Conservation (phyloP, 441 rosid genomes). For the Cnidoscolus chayamansa region DNA sequence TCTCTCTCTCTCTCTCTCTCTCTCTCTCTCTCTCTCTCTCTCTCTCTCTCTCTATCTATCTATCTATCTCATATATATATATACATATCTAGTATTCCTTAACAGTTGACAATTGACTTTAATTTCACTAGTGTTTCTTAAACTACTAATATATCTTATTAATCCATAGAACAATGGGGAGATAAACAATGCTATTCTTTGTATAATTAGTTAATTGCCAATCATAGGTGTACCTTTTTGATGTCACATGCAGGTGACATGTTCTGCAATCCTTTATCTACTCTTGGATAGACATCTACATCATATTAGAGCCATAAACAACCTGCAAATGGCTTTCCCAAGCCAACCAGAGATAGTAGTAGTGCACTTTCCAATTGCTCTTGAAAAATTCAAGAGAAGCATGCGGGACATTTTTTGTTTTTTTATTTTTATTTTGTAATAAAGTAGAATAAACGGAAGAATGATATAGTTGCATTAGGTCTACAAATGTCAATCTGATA, state of each 20-base stretch:
- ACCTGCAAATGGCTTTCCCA: background rate
- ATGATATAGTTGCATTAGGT: background rate
- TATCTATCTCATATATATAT: no score
- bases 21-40: background rate
- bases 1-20: background rate
- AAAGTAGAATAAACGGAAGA: background rate
- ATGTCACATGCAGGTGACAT: background rate
- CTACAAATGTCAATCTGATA: background rate
- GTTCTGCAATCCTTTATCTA: background rate
- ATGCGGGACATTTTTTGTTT: no score
- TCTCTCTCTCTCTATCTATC: background rate
- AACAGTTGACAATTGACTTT: background rate
- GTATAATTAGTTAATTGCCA: background rate
- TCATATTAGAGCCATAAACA: background rate
- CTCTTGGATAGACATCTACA: background rate
- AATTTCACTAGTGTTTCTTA: background rate
- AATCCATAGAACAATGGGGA: background rate
- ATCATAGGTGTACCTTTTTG: background rate
- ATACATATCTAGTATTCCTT: no score
- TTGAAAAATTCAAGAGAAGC: background rate
- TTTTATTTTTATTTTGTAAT: no score
- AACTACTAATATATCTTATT: background rate
- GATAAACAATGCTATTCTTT: background rate
- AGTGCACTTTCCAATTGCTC: slow-evolving; percentile 2
- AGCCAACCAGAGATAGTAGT: background rate